Evolutionary conservation across 163 green algal species (phyloP).

Genomic region (Scenedesmus sp.): DNA sequence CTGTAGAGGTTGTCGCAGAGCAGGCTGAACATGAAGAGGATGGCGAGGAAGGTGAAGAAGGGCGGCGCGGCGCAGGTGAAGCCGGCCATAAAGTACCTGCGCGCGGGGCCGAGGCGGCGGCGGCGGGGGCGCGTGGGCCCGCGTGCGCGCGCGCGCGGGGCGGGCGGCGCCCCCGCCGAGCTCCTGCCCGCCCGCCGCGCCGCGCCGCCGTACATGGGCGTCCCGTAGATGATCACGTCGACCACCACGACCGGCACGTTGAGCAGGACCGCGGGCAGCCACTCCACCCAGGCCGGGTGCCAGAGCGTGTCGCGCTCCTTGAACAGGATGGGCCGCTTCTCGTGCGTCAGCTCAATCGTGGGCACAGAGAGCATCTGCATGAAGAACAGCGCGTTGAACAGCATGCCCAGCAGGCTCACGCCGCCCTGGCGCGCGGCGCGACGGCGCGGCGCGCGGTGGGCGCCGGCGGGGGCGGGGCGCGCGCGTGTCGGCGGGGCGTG

Average conservation of each 20-base stretch:
- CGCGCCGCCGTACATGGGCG: conserved; percentile 15
- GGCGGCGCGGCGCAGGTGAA: background rate
- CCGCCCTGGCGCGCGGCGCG: too few species aligned
- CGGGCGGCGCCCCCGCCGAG: too few species aligned
- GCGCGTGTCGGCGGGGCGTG: too few species aligned
- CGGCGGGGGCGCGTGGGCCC: background rate
- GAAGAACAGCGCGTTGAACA: background rate
- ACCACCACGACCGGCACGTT: conserved; percentile 30
- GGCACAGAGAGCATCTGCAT: background rate
- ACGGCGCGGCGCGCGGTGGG: too few species aligned
- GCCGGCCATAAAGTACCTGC: background rate
- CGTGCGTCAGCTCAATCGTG: background rate
- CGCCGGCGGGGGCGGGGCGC: too few species aligned
- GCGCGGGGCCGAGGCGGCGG: too few species aligned
- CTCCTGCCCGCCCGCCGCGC: too few species aligned
- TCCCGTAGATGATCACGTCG: conserved; percentile 16
- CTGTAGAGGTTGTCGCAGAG: conserved; percentile 11
- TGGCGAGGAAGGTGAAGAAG: conserved; percentile 34
- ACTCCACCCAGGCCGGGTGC: conserved; percentile 54
- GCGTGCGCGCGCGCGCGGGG: background rate
- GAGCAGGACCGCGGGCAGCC: conserved; percentile 21
- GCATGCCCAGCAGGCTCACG: background rate
- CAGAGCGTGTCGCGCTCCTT: conserved; percentile 71
- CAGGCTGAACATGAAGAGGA: conserved; percentile 1
- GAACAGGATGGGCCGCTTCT: conserved; percentile 58